Conservation (phyloP, 768 basidiomycete species). For the Clitopilus passeckerianus region DNA sequence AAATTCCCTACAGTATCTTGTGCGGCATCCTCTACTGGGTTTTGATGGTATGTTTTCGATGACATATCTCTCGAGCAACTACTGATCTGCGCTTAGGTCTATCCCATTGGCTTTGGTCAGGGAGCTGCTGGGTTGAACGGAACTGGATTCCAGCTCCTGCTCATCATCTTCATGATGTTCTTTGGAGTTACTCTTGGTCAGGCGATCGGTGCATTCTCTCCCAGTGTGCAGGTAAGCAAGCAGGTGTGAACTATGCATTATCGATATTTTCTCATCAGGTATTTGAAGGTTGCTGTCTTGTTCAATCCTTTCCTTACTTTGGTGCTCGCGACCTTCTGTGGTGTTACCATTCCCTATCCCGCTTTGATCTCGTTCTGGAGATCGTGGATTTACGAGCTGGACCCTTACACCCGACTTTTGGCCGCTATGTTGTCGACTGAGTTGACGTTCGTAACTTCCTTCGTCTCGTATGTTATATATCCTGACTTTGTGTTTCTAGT, state of each 20-base stretch:
- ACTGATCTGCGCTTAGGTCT: constrained; percentile 29
- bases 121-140: constrained; percentile 58
- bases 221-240: constrained; percentile 53
- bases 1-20: constrained; percentile 71
- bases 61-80: neutral
- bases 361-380: constrained; percentile 64
- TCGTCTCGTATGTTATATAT: neutral
- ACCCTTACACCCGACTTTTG: constrained; percentile 67
- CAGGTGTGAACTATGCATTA: no score
- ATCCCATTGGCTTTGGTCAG: constrained; percentile 63
- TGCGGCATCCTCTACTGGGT: constrained; percentile 76
- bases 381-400: constrained; percentile 69
- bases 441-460: constrained; percentile 46
- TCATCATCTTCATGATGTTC: constrained; percentile 65
- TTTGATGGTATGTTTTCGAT: constrained; percentile 44
- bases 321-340: constrained; percentile 70
- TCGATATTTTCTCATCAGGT: no score
- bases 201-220: constrained; percentile 72
- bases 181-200: constrained; percentile 68
- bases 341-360: constrained; percentile 72
- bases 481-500: constrained; percentile 24
- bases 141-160: constrained; percentile 69
- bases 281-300: constrained; percentile 57
- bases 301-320: constrained; percentile 74
- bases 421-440: constrained; percentile 78